A percentile compares a stretch with the other conserved stretches of the same genome.
phyloP scores from a whole-genome alignment of 768 basidiomycete species.

The Lyophyllum atratum region DNA sequence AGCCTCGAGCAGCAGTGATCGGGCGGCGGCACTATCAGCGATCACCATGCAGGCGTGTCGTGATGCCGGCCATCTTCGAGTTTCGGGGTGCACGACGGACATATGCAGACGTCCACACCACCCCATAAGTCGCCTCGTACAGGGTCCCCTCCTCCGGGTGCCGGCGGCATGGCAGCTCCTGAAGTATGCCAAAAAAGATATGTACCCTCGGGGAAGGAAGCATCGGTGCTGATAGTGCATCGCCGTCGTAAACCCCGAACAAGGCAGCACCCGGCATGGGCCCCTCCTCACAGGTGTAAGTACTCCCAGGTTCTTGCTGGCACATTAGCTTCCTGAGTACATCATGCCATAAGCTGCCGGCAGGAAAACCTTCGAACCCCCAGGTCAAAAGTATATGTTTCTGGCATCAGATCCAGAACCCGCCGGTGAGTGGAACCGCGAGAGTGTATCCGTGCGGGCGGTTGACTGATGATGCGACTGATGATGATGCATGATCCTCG shows the following conservation, averaged over 20 bases:
- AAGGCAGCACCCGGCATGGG: no score
- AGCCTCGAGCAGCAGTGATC: not conserved
- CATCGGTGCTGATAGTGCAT: not conserved
- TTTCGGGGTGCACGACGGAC: not conserved
- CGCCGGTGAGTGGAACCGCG: not conserved
- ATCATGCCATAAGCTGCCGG: not conserved
- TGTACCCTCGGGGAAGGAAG: not conserved
- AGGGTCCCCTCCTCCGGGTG: not conserved
- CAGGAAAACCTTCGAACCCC: not conserved
- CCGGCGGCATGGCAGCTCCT: not conserved
- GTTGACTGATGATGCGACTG: not conserved
- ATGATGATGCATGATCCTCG: not conserved
- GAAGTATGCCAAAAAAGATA: not conserved
- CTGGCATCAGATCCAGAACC: not conserved
- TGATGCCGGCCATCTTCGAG: not conserved
- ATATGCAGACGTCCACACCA: not conserved
- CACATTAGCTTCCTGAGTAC: not conserved
- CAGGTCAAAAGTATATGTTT: not conserved
- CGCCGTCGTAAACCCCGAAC: not conserved
- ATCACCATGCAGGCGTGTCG: not conserved
- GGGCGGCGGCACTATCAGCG: not conserved
- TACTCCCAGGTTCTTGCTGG: no score
- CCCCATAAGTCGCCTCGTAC: not conserved
- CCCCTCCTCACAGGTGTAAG: not conserved
- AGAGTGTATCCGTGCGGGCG: not conserved